Evolutionary conservation across 2,329 filamentous ascomycete genomes (phyloP).

Genomic region (Aspergillus udagawae): DNA sequence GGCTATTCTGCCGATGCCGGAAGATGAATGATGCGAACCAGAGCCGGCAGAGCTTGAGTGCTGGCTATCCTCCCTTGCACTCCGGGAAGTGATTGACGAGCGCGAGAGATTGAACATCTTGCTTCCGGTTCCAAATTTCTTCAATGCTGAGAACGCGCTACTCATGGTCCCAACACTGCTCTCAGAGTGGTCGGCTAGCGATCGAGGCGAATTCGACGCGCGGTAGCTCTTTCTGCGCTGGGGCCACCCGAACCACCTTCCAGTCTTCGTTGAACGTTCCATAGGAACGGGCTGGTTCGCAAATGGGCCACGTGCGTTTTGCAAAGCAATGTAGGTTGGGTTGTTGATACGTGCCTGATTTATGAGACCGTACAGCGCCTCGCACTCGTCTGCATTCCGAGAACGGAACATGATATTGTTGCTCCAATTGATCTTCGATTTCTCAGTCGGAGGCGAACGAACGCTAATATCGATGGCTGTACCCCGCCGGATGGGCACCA

Average conservation of each 20-base stretch:
- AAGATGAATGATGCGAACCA: slow-evolving; percentile 48
- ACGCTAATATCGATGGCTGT: slow-evolving; percentile 93
- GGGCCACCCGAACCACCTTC: slow-evolving; percentile 50
- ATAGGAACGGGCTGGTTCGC: slow-evolving; percentile 53
- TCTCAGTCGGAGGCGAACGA: slow-evolving; percentile 72
- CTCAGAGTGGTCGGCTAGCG: slow-evolving; percentile 61
- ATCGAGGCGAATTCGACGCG: slow-evolving; percentile 53
- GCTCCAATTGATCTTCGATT: slow-evolving; percentile 65
- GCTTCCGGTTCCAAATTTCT: slow-evolving; percentile 67
- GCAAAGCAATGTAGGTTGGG: slow-evolving; percentile 75
- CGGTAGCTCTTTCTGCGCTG: slow-evolving; percentile 52
- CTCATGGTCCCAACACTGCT: slow-evolving; percentile 73
- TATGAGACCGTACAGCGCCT: slow-evolving; percentile 77
- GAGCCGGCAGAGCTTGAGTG: slow-evolving; percentile 56
- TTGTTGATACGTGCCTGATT: slow-evolving; percentile 90
- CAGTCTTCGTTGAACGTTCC: slow-evolving; percentile 42
- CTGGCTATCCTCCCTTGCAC: slow-evolving; percentile 48
- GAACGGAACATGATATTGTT: slow-evolving; percentile 91
- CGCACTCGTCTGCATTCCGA: slow-evolving; percentile 70
- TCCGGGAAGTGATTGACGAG: slow-evolving; percentile 64
- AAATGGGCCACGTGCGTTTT: slow-evolving; percentile 62
- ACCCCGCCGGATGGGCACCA: slow-evolving; percentile 84
- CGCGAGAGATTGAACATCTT: slow-evolving; percentile 78
- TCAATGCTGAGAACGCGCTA: slow-evolving; percentile 73
- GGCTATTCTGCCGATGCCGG: slow-evolving; percentile 51